Evolutionary conservation across 768 basidiomycete genomes (phyloP).

Genomic region (Butyriboletus loyo): DNA sequence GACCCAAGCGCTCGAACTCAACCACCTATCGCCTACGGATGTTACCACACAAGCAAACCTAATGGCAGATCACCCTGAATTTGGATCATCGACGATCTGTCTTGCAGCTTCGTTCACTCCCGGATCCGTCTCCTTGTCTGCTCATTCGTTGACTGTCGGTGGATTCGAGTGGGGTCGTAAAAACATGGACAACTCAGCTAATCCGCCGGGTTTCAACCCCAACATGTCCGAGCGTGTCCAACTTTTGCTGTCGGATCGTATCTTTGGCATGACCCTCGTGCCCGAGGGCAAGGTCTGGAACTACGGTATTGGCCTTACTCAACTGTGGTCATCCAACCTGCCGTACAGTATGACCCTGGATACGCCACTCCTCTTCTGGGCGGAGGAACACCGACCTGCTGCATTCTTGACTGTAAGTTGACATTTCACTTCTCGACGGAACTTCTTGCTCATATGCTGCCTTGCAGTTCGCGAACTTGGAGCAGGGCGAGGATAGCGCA

Average conservation of each 20-base stretch:
- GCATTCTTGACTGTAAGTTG: conserved; percentile 84
- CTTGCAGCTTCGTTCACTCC: conserved; percentile 96
- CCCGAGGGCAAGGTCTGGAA: conserved; percentile 97
- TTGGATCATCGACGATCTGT: conserved; percentile 91
- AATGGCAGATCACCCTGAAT: conserved; percentile 96
- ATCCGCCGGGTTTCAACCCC: conserved; percentile 94
- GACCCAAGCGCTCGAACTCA: conserved; percentile 90
- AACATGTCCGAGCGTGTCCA: conserved; percentile 97
- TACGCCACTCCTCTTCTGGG: conserved; percentile 95
- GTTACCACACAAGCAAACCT: conserved; percentile 93
- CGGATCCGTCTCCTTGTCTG: conserved; percentile 92
- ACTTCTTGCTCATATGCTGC: background rate
- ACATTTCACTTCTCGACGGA: background rate
- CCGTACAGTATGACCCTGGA: conserved; percentile 83
- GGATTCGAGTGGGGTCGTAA: conserved; percentile 99
- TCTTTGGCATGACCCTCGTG: conserved; percentile 93
- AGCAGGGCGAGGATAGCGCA: conserved; percentile 88
- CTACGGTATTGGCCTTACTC: conserved; percentile 91
- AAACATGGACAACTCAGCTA: conserved; percentile 80
- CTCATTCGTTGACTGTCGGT: conserved; percentile 84
- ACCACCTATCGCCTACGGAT: conserved; percentile 90
- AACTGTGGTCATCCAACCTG: conserved; percentile 81
- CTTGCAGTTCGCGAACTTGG: conserved; percentile 80
- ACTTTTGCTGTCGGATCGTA: conserved; percentile 89
- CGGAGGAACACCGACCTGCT: conserved; percentile 90